phyloP scores from a whole-genome alignment of 805 yeast genomes.

The Metschnikowia koreensis region DNA sequence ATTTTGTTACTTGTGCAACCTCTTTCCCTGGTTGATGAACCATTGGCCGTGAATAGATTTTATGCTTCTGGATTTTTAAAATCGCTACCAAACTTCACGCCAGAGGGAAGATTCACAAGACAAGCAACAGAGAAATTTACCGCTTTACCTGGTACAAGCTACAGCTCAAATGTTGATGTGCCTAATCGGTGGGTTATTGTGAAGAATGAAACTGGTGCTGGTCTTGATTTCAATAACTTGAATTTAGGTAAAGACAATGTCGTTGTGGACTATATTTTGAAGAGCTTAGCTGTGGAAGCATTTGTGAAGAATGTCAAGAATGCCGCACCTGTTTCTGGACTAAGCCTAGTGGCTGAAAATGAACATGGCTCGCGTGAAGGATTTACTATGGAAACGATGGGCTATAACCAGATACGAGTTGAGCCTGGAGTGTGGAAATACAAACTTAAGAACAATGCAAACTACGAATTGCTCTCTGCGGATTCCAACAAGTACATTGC shows the following conservation, averaged over 20 bases:
- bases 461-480: conserved; percentile 36
- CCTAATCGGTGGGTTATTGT: conserved; percentile 70
- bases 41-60: conserved; percentile 54
- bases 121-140: conserved; percentile 27
- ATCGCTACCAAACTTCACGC: conserved; percentile 30
- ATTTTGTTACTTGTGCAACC: conserved; percentile 62
- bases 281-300: conserved; percentile 67
- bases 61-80: conserved; percentile 48
- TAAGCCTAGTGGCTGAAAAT: conserved; percentile 42
- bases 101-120: conserved; percentile 18
- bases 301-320: conserved; percentile 48
- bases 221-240: conserved; percentile 62
- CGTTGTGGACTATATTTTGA: conserved; percentile 44
- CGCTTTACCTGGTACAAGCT: conserved; percentile 16
- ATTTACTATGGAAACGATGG: conserved; percentile 72
- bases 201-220: conserved; percentile 41
- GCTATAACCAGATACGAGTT: conserved; percentile 77
- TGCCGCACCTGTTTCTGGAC: conserved; percentile 47
- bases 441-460: conserved; percentile 38
- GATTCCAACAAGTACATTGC: conserved; percentile 40
- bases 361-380: conserved; percentile 47
- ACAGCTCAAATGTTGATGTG: conserved; percentile 45
- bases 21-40: conserved; percentile 32
- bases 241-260: conserved; percentile 27
- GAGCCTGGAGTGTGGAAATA: conserved; percentile 70